Evolutionary conservation across 768 basidiomycete genomes (phyloP), one percentile per base, ranked within the genome.

Genomic region (Megacollybia marginata): DNA sequence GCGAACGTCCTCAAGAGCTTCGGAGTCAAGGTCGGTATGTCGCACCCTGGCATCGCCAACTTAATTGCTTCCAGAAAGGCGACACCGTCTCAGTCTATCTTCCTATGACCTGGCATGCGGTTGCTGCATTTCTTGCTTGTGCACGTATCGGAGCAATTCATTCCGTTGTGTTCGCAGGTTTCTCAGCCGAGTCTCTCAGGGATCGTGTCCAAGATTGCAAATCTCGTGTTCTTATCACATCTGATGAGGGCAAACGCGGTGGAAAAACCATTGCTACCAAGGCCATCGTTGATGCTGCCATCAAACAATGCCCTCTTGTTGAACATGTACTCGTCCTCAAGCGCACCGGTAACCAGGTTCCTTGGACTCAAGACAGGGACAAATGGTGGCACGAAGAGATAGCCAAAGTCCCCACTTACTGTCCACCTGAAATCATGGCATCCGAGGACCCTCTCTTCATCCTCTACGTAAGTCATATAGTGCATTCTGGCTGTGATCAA

Each of bases 361-460:
- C 83, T 3, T 91, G 88, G 85, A 85, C 80, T 2, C 72, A 79
- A 54, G 93, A 90, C 1, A 71, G 94, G 42, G 95, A 99, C 64
- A 74, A 79, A 57, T 97, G 95, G 95, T 98, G 94, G 94, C 85
- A 97, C 60, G 93, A 97, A 67, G 92, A 93, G 69, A 75, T 76
- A 23, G 78, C 74, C 18, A 88, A 83, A 65, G 92, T 96, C 13
- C 82, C 89, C 15, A 79, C 76, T 51, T 95, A 90, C 71, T 95
- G 92, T 72, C 83, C 94, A 1, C 84, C 84, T 13, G 90, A 91
- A 69, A 64, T 87, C 54, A 92, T 99, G 87, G 63, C 79, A 32
- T 67, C 89, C n/a, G 95, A 99, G 65, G 96, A 98, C 62, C 95
- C 95, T 1, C 75, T 99, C 19, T 99, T 99, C 69, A 97, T 99